phyloP scores from a whole-genome alignment of 2,329 filamentous ascomycete species.

The Corynespora cassiicola region DNA sequence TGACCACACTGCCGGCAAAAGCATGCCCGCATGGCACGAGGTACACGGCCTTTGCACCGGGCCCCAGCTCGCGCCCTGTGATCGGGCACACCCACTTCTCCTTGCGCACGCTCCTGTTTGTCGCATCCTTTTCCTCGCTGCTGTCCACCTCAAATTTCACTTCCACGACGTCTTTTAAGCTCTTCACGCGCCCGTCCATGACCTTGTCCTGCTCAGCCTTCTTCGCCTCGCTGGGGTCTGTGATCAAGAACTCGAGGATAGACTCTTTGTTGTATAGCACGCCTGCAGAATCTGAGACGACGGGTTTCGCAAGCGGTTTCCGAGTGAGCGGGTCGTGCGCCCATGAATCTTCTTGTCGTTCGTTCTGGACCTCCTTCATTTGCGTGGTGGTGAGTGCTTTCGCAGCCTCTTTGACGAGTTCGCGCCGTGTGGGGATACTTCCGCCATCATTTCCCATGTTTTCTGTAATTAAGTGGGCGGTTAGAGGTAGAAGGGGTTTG shows the following conservation, averaged over 20 bases:
- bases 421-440: constrained; percentile 90
- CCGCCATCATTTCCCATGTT: constrained; percentile 97
- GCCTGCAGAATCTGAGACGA: constrained; percentile 85
- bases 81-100: constrained; percentile 83
- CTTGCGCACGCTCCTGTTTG: constrained; percentile 42
- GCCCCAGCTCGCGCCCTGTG: constrained; percentile 84
- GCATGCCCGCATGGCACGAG: constrained; percentile 94
- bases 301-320: constrained; percentile 72
- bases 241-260: constrained; percentile 73
- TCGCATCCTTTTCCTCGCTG: constrained; percentile 39
- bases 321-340: constrained; percentile 85
- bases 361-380: constrained; percentile 85
- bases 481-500: constrained; percentile 1
- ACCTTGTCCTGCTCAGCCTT: constrained; percentile 68
- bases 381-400: constrained; percentile 82
- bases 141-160: constrained; percentile 73
- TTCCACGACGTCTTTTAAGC: constrained; percentile 84
- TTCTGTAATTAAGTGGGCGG: neutral
- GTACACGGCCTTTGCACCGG: constrained; percentile 81
- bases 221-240: constrained; percentile 59
- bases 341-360: constrained; percentile 88
- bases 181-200: constrained; percentile 71
- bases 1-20: constrained; percentile 85
- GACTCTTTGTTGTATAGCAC: constrained; percentile 95
- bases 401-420: constrained; percentile 93